Conservation (phyloP, 495 filamentous ascomycete genomes). For the Aspergillus indologenus region DNA sequence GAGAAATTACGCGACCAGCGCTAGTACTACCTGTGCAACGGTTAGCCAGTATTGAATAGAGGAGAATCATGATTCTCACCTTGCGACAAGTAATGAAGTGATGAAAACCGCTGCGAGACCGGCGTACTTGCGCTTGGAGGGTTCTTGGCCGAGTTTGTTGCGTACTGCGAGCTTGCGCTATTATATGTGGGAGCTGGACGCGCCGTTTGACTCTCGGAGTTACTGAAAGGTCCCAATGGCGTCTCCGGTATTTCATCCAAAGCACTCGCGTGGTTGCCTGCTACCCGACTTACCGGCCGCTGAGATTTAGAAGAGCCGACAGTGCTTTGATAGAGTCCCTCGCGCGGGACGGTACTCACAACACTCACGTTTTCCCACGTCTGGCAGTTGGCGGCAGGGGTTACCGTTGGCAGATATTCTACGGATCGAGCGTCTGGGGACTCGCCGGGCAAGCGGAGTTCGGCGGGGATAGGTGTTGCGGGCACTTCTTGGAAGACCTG, state of each 20-base stretch:
- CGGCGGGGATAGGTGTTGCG: not conserved
- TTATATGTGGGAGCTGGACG: not conserved
- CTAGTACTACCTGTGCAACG: not conserved
- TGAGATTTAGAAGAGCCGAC: not conserved
- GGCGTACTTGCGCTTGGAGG: not conserved
- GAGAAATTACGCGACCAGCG: not conserved
- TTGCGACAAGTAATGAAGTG: not conserved
- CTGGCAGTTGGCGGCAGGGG: not conserved
- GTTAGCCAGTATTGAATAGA: not conserved
- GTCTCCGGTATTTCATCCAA: conserved; percentile 29
- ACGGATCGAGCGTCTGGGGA: not conserved
- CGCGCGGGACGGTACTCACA: not conserved
- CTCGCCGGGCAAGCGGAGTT: not conserved
- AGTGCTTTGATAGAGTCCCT: not conserved
- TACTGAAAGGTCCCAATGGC: conserved; percentile 9
- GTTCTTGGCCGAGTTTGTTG: not conserved
- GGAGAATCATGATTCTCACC: not conserved
- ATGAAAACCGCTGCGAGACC: not conserved
- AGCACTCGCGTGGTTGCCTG: not conserved
- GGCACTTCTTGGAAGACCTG: not conserved
- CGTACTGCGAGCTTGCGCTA: conserved; percentile 7
- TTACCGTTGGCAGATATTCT: not conserved
- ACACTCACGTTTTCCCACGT: not conserved
- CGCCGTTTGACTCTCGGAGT: conserved; percentile 6
- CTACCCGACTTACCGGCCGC: not conserved